Evolutionary conservation across 2,329 filamentous ascomycete genomes (phyloP).

Genomic region (Colletotrichum sp.): DNA sequence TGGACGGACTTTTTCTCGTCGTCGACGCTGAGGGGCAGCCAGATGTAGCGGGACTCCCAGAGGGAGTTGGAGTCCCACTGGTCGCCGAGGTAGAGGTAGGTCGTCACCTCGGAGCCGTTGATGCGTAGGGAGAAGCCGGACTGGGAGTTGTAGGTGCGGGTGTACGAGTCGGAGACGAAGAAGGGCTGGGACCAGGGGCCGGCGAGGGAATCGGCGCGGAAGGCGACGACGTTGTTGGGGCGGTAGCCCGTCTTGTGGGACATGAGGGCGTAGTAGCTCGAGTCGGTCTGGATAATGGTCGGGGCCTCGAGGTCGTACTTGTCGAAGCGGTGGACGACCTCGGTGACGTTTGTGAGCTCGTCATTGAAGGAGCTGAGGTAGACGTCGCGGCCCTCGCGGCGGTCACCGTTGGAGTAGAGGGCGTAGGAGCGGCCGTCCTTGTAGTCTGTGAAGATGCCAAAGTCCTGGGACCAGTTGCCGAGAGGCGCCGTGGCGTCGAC

Average conservation of each 20-base stretch:
- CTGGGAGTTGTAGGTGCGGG: conserved; percentile 56
- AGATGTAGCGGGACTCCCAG: conserved; percentile 61
- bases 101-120: conserved; percentile 52
- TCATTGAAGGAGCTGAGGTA: conserved; percentile 61
- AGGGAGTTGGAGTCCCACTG: conserved; percentile 57
- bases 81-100: conserved; percentile 54
- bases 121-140: conserved; percentile 55
- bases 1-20: conserved; percentile 52
- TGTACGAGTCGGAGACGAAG: conserved; percentile 52
- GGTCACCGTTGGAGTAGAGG: conserved; percentile 65
- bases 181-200: conserved; percentile 60
- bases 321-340: conserved; percentile 59
- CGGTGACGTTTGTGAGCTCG: conserved; percentile 54
- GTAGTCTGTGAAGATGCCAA: conserved; percentile 65
- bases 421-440: conserved; percentile 61
- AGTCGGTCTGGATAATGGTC: conserved; percentile 64
- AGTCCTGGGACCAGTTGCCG: conserved; percentile 68
- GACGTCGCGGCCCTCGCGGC: conserved; percentile 58
- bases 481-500: conserved; percentile 58
- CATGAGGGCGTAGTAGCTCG: conserved; percentile 65
- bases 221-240: conserved; percentile 66
- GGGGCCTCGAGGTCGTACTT: conserved; percentile 67
- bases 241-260: conserved; percentile 68
- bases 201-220: conserved; percentile 51
- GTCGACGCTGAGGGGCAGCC: conserved; percentile 58